Evolutionary conservation across 139 green algal genomes (phyloP), one percentile per base, ranked within the genome.

Genomic region (Chlorella sp.): DNA sequence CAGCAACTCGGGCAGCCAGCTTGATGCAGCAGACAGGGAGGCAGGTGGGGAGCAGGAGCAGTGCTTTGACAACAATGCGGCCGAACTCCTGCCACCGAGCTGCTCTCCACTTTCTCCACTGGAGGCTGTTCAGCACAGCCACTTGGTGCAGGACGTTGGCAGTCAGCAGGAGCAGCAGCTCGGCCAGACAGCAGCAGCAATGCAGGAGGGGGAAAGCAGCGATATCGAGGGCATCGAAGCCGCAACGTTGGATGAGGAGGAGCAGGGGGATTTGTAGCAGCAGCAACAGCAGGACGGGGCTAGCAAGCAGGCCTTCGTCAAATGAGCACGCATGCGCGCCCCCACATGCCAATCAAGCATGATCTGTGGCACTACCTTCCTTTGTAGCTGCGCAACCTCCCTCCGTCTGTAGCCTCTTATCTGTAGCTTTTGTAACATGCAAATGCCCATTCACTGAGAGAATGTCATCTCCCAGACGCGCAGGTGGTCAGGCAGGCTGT

Each of bases 381-480:
- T n/a, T n/a, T n/a, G n/a, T n/a, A n/a, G n/a, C n/a, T n/a, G n/a
- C n/a, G n/a, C n/a, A n/a, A n/a, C n/a, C n/a, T n/a, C n/a, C n/a
- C n/a, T n/a, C n/a, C n/a, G n/a, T n/a, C n/a, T n/a, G n/a, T n/a
- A n/a, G n/a, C n/a, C n/a, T n/a, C n/a, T n/a, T n/a, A n/a, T n/a
- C n/a, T n/a, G n/a, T n/a, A n/a, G n/a, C n/a, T n/a, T n/a, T n/a
- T n/a, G n/a, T n/a, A n/a, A n/a, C n/a, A n/a, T n/a, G n/a, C n/a
- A n/a, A n/a, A n/a, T n/a, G n/a, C n/a, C n/a, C n/a, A n/a, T n/a
- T n/a, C n/a, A n/a, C n/a, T n/a, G n/a, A n/a, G n/a, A n/a, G n/a
- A 61, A 23, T 7, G 36, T 83, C 77, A 83, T 84, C 51, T 85
- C 79, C 79, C 79, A 85, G 25, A 82, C 74, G 19, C 79, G 36